Base-by-base conservation (phyloP, 306 rosid species). In the Vigna hirtella region DNA sequence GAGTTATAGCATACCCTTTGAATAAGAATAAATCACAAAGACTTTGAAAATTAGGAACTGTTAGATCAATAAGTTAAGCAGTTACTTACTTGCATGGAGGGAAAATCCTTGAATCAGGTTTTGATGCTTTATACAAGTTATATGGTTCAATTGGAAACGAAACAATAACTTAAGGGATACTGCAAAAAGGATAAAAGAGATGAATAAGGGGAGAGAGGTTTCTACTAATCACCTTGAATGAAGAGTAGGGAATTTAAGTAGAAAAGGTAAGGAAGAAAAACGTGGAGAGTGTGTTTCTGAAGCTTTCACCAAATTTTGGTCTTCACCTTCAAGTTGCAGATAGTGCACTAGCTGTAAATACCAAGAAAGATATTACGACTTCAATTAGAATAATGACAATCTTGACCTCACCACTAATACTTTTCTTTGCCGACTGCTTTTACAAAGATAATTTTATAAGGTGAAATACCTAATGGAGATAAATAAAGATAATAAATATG, bases 251-350 rank as follows among this genome's bases (percentile, higher is more conserved):
- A 78, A 79, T 90, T 83, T 85, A 94, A 84, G 85, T 69, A 73
- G 24, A 15, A 42, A 26, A 51, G 70, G 49, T 64, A 59, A 63
- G 26, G 82, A 72, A 83, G 84, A 59, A 74, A 76, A 83, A 81
- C 49, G 66, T 43, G 70, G 65, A 74, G 83, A 49, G 86, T 80
- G 96, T 92, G 87, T 79, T 76, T 81, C 5, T 77, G 88, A 95
- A 94, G 92, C 52, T 94, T 85, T 85, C 83, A 95, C 96, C 98
- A 84, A 89, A 86, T 89, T 80, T 84, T 87, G 90, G 84, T 82
- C 96, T 92, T 92, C 88, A 74, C 69, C 80, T 73, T 73, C 89
- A 93, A 90, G 92, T 79, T 78, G 84, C 66, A 45, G 32, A 74
- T 30, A 74, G 17, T 48, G 52, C 56, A 20, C 22, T 16, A 73